Base-by-base conservation (phyloP, 1,139 yeast species). In the Yamadazyma atmosphaerica region DNA sequence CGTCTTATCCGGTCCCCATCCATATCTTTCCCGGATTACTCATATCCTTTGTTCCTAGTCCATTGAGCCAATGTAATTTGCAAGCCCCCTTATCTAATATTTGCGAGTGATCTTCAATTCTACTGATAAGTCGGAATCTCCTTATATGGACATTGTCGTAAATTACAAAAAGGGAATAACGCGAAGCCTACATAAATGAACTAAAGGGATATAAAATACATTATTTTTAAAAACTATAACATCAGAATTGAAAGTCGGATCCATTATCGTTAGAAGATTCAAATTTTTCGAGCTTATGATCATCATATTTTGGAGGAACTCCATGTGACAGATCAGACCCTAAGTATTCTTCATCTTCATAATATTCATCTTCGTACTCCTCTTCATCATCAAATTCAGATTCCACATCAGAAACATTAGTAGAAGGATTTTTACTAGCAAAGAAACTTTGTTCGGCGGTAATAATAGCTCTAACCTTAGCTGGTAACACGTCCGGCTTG, bases 401-500 rank as follows among this genome's bases (percentile, higher is more conserved):
- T 22, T 38, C 46, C 32, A 21, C 35, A 32, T 46, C 50, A 2
- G 50, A 44, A 19, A 35, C 44, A 2, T 35, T 36, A 23, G 32
- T 34, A 2, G 43, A 40, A 3, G 28, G 32, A 21, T 38, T 37
- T 21, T 34, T 34, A n/a, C 47, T 43, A 3, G 13, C 33, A 37
- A 53, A 54, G 41, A 42, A 58, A 25, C 65, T 56, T 46, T 68
- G 74, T 42, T 68, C 72, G 2, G 74, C 74, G 2, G 74, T 68
- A 34, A 68, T 56, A 45, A 69, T 68, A 11, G 61, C 53, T 46
- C 72, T 55, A 31, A 69, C 70, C 40, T 53, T 55, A 13, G 49
- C 50, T 2, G 75, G 75, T 44, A 70, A 63, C 11, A 56, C 50
- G 52, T 70, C 75, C 32, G 77, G 76, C 46, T 72, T 63, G 56